Conservation (phyloP, 164 flowering plant genomes). For the Pachysandra terminalis region DNA sequence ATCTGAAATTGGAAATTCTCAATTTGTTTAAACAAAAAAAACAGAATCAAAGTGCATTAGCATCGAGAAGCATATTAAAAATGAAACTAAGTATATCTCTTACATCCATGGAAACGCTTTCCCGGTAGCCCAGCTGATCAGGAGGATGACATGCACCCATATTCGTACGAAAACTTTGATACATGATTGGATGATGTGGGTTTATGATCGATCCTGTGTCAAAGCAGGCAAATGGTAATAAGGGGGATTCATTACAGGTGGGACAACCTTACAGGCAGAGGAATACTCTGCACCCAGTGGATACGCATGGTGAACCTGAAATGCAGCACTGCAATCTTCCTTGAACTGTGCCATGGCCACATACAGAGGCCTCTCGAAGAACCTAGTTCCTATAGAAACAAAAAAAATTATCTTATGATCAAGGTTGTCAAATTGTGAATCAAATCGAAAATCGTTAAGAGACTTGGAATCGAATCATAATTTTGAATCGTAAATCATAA, state of each 20-base stretch:
- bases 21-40: neutral
- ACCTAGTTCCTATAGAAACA: slow-evolving; percentile 20
- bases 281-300: neutral
- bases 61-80: neutral
- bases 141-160: slow-evolving; percentile 1
- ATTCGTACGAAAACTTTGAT: slow-evolving; percentile 6
- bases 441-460: no score
- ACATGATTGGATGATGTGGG: slow-evolving; percentile 9
- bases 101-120: slow-evolving; percentile 12
- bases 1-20: slow-evolving; percentile 8
- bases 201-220: neutral
- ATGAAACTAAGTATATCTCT: slow-evolving; percentile 4
- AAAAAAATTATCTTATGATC: no score
- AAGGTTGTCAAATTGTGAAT: no score
- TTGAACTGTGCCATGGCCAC: slow-evolving; percentile 26
- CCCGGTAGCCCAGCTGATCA: neutral
- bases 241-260: neutral
- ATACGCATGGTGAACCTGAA: neutral
- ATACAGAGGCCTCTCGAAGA: slow-evolving; percentile 19
- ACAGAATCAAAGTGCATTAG: neutral
- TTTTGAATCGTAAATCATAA: no score
- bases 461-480: no score
- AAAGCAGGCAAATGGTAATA: slow-evolving; percentile 6
- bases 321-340: slow-evolving; percentile 14
- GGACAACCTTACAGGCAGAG: neutral